Base-by-base conservation (phyloP, 2,329 filamentous ascomycete genomes). In the Epichloe scottii region DNA sequence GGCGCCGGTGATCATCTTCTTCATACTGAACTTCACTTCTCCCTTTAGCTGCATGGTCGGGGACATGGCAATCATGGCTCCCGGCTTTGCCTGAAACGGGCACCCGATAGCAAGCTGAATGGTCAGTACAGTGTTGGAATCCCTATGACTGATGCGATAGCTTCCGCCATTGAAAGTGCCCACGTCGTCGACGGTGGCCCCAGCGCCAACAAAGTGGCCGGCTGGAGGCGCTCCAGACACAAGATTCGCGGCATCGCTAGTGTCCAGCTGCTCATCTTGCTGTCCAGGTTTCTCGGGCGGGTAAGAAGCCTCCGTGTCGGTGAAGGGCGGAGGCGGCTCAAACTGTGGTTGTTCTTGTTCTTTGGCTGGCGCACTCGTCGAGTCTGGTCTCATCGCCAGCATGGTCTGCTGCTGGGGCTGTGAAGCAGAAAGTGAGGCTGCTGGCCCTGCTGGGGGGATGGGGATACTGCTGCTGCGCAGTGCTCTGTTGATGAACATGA, bases 101-200 rank as follows among this genome's bases (percentile, higher is more conserved):
- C 88, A 95, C 2, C 89, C 89, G 65, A 93, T 85, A 12, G 91
- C 91, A 44, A 97, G 71, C 66, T 96, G 91, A 21, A 96, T 69
- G 0, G 90, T 97, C 55, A 96, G 68, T 57, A 96, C 84, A 1
- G 87, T 89, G 66, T 97, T 98, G 53, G 81, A 84, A 66, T 96
- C 89, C 21, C 93, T 78, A 63, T 98, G 93, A 61, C 87, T 93
- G 63, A 97, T 89, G 42, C 93, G 79, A 65, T 91, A 98, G 62
- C 87, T 91, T 12, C 93, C 93, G 15, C 93, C 93, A 64, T 97
- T 97, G 73, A 97, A 98, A 0, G 86, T 93, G n/a, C 93, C 93
- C 2, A 95, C 81, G 59, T 95, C 90, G 66, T 97, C 93, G 33
- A 81, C 73, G 1, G 78, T 76, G 0, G 84, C 71, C 37, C 53